Base-by-base conservation (phyloP, 495 filamentous ascomycete genomes). In the Paragyromitra xinjiangensis region DNA sequence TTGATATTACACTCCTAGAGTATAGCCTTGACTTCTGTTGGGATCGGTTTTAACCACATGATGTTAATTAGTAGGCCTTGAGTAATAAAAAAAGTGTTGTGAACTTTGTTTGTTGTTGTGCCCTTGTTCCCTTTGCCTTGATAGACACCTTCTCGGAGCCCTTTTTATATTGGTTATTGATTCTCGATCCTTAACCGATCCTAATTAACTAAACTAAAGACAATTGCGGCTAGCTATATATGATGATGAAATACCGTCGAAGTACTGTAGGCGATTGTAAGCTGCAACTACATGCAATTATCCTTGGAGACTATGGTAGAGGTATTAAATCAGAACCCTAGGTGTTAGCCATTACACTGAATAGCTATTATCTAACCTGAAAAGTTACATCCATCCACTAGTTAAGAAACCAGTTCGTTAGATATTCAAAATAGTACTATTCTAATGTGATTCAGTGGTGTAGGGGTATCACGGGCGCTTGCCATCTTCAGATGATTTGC, bases 391-490 rank as follows among this genome's bases (percentile, higher is more conserved):
- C 29, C 3, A 34, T 45, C 8, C 44, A 9, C 4, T 12, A 12
- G 11, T 12, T 48, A 48, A 3, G 6, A 56, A 56, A 26, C 53
- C 8, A 44, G 14, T 40, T n/a, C 14, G 16, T 12, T 39, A 63
- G 0, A 42, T 37, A 44, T 9, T 9, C 59, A 11, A 11, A 63
- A 12, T 3, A n/a, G 5, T 44, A 14, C 6, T 0, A 24, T 3
- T 2, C 1, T 2, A 2, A 48, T 11, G 51, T 50, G 70, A 73
- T 73, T 73, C 70, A 73, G 64, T 73, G 70, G 70, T 73, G 70
- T 73, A 71, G 68, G 68, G 68, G 68, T 71, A 71, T 71, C 68
- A 71, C 68, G 68, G 68, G 68, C 68, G 68, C 70, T 73, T 73
- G 70, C 70, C 70, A 73, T 73, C 51, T 22, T 8, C 12, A 44